Base-by-base conservation (phyloP, 1,139 yeast species). In the Debaryomyces coudertii region DNA sequence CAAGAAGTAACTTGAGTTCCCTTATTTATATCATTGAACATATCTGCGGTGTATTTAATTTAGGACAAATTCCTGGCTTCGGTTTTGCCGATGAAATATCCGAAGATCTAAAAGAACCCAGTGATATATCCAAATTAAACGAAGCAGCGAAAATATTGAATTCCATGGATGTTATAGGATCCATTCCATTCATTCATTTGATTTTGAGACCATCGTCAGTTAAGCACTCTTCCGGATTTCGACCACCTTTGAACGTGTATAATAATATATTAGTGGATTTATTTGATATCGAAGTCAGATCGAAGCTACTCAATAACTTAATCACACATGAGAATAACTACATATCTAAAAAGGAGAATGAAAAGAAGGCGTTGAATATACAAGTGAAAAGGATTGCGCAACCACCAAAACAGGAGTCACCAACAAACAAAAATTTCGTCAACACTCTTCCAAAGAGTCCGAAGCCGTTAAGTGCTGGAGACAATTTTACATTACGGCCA, bases 1-100 rank as follows among this genome's bases (percentile, higher is more conserved):
- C 80, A 0, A 55, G 80, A 52, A 69, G 76, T 47, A 76, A 76
- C 45, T 57, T 74, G 41, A 62, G 75, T 31, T 65, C 79, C 0
- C 60, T 76, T 39, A 43, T 75, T 7, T 71, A 56, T 44, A 42
- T 75, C 1, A 49, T 74, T 35, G 78, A 74, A 48, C 77, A 74
- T 49, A 54, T 75, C 4, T 47, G 65, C 36, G 46, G 43, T 3
- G 63, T 58, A 0, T 73, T 64, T 50, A 58, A 52, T 1, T 52
- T 72, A 30, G 57, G 51, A 2, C 46, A 46, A 18, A 60, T 71
- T 20, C 61, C 66, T 4, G 58, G 58, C 20, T 72, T 66, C 49
- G 76, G 68, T 15, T 44, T 50, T 3, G 54, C 66, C 2, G 76
- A 71, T 49, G 68, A 64, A 1, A 40, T 61, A 5, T 53, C 58